Base-by-base conservation (phyloP, 2,329 filamentous ascomycete species). In the Paraconiothyrium brasiliense region DNA sequence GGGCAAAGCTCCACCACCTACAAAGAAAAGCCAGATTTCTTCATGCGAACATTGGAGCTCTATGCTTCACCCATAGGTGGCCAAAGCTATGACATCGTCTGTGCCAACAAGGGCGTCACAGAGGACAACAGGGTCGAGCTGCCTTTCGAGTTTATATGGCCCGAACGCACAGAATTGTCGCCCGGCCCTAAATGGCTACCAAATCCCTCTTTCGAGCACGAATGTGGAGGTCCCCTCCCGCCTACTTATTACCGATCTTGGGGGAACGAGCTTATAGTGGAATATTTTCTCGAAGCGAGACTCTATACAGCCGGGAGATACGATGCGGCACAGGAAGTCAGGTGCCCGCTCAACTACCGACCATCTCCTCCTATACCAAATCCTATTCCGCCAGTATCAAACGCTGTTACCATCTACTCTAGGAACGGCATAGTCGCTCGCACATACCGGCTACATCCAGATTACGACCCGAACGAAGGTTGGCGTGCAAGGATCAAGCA, bases 61-160 rank as follows among this genome's bases (percentile, higher is more conserved):
- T 75, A 72, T 54, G 47, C 55, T 2, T 70, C 70, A 10, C 58
- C 65, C 10, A 59, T 62, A 35, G 58, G 50, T 32, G 63, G 63
- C 34, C 62, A 65, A 48, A 64, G 68, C 37, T 70, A 71, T 37
- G 70, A 75, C 27, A 68, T 71, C 46, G 34, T 71, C 4, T 60
- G 37, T 39, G 37, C 37, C 37, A 10, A 60, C 32, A 63, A 60
- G 51, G 72, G 68, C 44, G 66, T 67, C 39, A 64, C 62, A 10
- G 39, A 47, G 4, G 65, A 68, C 22, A 67, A 66, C 16, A 69
- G 66, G 49, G 68, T 71, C 2, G 71, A 74, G 49, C 52, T 75
- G 1, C 66, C 67, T 14, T 75, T 75, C 41, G 61, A 69, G 44
- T 71, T 75, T 49, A 66, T 43, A n/a, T 73, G 71, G 50, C 70